These are phyloP conservation scores for Cryptococcus sp. DNA, from an alignment of 1,284 basidiomycete genomes.

Conservation along the genomic window DNA sequence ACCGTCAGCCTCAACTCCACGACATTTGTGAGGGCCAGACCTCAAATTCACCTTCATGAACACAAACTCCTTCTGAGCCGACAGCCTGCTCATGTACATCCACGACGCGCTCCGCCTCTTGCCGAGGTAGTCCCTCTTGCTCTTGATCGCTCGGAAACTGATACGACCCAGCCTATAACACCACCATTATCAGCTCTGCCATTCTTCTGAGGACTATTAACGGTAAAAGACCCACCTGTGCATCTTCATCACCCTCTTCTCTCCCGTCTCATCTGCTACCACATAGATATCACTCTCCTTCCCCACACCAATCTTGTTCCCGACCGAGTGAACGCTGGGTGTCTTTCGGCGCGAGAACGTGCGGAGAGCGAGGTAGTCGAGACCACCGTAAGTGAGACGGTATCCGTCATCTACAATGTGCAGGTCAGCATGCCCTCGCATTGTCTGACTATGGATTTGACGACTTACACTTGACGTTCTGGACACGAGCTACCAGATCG, in stretches of 20 bases:
- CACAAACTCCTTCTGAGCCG: constrained; percentile 95
- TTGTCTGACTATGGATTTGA: constrained; percentile 4
- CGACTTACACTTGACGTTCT: constrained; percentile 81
- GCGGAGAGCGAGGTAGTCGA: constrained; percentile 91
- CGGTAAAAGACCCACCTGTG: constrained; percentile 61
- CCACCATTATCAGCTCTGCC: constrained; percentile 5
- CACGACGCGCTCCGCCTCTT: constrained; percentile 94
- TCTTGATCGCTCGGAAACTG: constrained; percentile 95
- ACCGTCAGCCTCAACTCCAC: not conserved
- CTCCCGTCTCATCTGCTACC: constrained; percentile 76
- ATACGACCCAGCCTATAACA: constrained; percentile 77
- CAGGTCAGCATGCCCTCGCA: constrained; percentile 1
- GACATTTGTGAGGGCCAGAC: not conserved
- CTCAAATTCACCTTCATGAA: constrained; percentile 81
- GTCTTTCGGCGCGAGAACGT: constrained; percentile 86
- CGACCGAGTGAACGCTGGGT: constrained; percentile 70
- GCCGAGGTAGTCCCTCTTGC: constrained; percentile 94
- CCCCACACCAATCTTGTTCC: constrained; percentile 96
- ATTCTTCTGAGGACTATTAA: not conserved
- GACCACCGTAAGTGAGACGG: constrained; percentile 93
- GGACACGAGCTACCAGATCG: constrained; percentile 82
- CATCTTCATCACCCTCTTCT: constrained; percentile 85
- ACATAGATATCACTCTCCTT: constrained; percentile 98
- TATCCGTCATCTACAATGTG: constrained; percentile 83
- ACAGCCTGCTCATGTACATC: constrained; percentile 99